Base-by-base conservation (phyloP, 1,284 basidiomycete species). In the Tetrapyrgos nigripes region DNA sequence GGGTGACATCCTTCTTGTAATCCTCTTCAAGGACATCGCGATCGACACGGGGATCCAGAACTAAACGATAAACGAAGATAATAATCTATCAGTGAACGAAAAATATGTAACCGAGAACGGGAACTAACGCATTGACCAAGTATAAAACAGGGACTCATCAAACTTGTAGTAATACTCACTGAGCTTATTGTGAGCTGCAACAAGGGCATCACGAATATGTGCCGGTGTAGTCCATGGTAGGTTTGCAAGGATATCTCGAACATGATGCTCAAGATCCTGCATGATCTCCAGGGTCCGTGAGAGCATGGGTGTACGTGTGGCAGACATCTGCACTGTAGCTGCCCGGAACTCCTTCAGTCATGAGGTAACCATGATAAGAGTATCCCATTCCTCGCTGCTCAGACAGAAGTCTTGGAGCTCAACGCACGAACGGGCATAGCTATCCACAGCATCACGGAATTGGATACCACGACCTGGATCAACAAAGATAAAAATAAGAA, bases 291-390 rank as follows among this genome's bases (percentile, higher is more conserved):
- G 64, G 1, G 58, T 59, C 0, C 57, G 52, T 0, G 64, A 65
- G 1, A 71, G 53, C 55, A 65, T 67, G 0, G 67, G 59, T 3
- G 49, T 55, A 49, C 61, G 64, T 14, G 71, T 70, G 21, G 66
- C 51, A 2, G 70, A 72, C 70, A 72, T 71, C 24, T 64, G 27
- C 0, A 66, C 69, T 8, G 69, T 72, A 1, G 70, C 69, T 13
- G 33, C 10, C 9, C 64, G 63, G 52, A 68, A 73, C 3, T 43
- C 33, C 23, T 59, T 33, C 1, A 72, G 60, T 70, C 70, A 72
- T 8, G 13, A 21, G 6, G 21, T 24, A 3, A 48, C 46, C 17
- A 48, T 21, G 21, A 24, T 1, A 45, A 71, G 54, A 5, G 60
- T 63, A 10, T 53, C 28, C 70, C 70, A 72, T 27, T 72, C 68